These are phyloP conservation scores for Debaryomyces subglobosus DNA, from an alignment of 1,139 yeast species.

Conservation along the genomic window DNA sequence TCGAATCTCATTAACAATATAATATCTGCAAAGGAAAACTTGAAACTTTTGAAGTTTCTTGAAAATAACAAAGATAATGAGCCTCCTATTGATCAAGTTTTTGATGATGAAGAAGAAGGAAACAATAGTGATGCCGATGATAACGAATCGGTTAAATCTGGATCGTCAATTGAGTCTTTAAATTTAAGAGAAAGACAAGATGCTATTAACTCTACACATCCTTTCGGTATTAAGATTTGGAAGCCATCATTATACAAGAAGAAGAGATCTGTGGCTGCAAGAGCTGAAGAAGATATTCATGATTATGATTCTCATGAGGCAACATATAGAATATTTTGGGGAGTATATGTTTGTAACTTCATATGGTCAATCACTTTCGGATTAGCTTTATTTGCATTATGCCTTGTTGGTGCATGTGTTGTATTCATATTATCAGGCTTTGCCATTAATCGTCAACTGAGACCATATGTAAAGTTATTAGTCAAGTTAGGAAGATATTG, in stretches of 20 bases:
- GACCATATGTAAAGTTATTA: conserved; percentile 62
- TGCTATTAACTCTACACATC: conserved; percentile 95
- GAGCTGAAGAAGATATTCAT: conserved; percentile 94
- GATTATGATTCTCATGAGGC: conserved; percentile 61
- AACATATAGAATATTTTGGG: conserved; percentile 55
- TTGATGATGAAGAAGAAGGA: conserved; percentile 16
- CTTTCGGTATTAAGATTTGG: conserved; percentile 98
- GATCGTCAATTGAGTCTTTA: conserved; percentile 70
- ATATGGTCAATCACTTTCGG: conserved; percentile 81
- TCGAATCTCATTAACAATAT: conserved; percentile 21
- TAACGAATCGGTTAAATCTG: conserved; percentile 31
- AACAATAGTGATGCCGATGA: conserved; percentile 22
- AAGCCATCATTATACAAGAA: conserved; percentile 96
- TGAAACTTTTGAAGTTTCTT: conserved; percentile 21
- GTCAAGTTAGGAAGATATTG: conserved; percentile 70
- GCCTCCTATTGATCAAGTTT: conserved; percentile 17
- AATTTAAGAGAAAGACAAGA: conserved; percentile 93
- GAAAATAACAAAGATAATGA: conserved; percentile 14
- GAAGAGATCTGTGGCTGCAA: conserved; percentile 84
- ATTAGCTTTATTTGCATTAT: conserved; percentile 53
- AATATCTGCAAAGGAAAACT: conserved; percentile 24
- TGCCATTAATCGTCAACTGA: conserved; percentile 36
- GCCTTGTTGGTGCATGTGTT: conserved; percentile 49
- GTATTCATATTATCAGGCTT: conserved; percentile 54
- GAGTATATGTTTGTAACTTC: conserved; percentile 71